phyloP scores from a whole-genome alignment of 768 basidiomycete species.

The Chlorophyllum brunneum region DNA sequence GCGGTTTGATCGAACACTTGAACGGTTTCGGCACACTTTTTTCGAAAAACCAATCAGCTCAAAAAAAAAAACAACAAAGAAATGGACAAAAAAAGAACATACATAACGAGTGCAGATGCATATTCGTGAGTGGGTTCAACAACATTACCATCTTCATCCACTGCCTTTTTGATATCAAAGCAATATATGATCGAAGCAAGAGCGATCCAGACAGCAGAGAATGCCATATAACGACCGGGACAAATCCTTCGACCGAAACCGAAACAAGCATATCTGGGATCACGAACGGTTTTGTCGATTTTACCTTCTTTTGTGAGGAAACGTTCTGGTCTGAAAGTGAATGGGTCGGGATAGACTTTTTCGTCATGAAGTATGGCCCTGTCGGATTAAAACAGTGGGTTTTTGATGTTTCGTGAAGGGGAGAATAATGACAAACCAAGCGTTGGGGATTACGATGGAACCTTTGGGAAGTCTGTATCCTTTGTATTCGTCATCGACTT shows the following conservation, averaged over 20 bases:
- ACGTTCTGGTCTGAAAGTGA: conserved; percentile 38
- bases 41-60: neutral
- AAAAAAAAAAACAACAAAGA: neutral
- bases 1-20: conserved; percentile 17
- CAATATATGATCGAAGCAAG: conserved; percentile 19
- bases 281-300: conserved; percentile 21
- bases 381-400: neutral
- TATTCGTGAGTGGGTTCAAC: conserved; percentile 12
- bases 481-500: conserved; percentile 25
- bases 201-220: conserved; percentile 20
- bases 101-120: conserved; percentile 18
- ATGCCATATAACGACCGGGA: conserved; percentile 22
- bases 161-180: conserved; percentile 21
- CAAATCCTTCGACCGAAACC: conserved; percentile 29
- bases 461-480: conserved; percentile 29
- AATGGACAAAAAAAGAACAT: conserved; percentile 5
- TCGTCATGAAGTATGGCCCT: conserved; percentile 42
- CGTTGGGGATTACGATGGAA: conserved; percentile 28
- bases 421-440: conserved; percentile 22
- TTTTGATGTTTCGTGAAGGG: neutral
- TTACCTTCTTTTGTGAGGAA: conserved; percentile 26
- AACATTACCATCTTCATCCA: conserved; percentile 16
- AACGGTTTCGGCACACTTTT: conserved; percentile 19
- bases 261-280: conserved; percentile 24
- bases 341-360: conserved; percentile 34